Evolutionary conservation across 2,329 filamentous ascomycete genomes (phyloP).

Genomic region (Xylaria sp.): DNA sequence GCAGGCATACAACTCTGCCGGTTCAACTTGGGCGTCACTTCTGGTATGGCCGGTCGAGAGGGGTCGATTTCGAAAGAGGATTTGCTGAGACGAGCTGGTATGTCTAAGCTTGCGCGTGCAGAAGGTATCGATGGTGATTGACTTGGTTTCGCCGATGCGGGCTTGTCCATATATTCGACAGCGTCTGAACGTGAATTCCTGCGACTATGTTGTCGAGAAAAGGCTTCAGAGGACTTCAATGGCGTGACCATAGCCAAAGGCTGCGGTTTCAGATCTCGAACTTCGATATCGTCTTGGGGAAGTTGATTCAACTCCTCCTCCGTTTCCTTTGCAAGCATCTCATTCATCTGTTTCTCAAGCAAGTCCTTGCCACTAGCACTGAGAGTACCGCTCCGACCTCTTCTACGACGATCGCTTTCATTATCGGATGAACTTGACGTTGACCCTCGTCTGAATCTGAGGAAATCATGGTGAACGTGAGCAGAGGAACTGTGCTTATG

Average conservation of each 20-base stretch:
- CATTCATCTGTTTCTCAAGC: conserved; percentile 57
- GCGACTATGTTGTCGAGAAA: conserved; percentile 14
- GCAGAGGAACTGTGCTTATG: conserved; percentile 49
- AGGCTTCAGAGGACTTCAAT: conserved; percentile 17
- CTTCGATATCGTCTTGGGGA: conserved; percentile 27
- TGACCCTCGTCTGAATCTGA: conserved; percentile 48
- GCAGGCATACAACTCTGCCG: conserved; percentile 50
- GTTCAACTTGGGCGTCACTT: conserved; percentile 40
- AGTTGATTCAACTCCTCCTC: conserved; percentile 37
- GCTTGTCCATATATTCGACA: conserved; percentile 18
- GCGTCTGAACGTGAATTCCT: conserved; percentile 23
- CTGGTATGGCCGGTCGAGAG: conserved; percentile 48
- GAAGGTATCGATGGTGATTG: conserved; percentile 31
- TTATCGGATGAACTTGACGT: conserved; percentile 57
- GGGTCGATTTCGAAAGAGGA: conserved; percentile 42
- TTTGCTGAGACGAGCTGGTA: conserved; percentile 37
- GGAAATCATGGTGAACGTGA: conserved; percentile 48
- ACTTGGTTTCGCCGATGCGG: conserved; percentile 14
- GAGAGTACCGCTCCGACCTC: conserved; percentile 42
- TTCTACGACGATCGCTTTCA: conserved; percentile 43
- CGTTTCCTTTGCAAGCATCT: conserved; percentile 53
- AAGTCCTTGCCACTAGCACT: conserved; percentile 48
- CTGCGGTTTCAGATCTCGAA: conserved; percentile 32
- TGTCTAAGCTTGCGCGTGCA: conserved; percentile 45
- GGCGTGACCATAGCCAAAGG: conserved; percentile 32